Evolutionary conservation across 768 basidiomycete genomes (phyloP).

Genomic region (Lentinula guzmanii): DNA sequence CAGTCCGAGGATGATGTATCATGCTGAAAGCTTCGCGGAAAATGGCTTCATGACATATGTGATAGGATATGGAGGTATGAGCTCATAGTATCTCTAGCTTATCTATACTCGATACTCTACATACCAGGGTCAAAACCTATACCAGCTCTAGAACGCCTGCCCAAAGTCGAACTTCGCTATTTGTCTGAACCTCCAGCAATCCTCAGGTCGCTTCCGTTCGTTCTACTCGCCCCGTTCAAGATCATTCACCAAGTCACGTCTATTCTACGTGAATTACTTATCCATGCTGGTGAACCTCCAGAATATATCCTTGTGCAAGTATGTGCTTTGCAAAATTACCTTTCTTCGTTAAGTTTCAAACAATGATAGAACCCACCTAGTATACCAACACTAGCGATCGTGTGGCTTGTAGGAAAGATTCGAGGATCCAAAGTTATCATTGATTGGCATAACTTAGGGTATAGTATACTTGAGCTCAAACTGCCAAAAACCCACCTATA

Average conservation of each 20-base stretch:
- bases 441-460: conserved; percentile 99
- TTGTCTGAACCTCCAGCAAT: conserved; percentile 57
- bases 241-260: conserved; percentile 61
- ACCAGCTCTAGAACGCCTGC: conserved; percentile 61
- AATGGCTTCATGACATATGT: conserved; percentile 72
- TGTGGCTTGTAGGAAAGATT: conserved; percentile 63
- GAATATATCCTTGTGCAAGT: conserved; percentile 91
- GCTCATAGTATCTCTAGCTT: background rate
- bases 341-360: background rate
- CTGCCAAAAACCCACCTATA: conserved; percentile 64
- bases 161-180: conserved; percentile 60
- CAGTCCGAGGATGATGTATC: conserved; percentile 98
- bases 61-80: conserved; percentile 80
- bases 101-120: background rate
- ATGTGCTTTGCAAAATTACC: conserved; percentile 15
- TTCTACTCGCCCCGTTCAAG: conserved; percentile 77
- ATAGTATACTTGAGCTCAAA: conserved; percentile 83
- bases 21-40: conserved; percentile 87
- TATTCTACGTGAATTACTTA: conserved; percentile 57
- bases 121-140: conserved; percentile 69
- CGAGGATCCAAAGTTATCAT: conserved; percentile 86
- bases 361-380: conserved; percentile 83
- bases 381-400: conserved; percentile 87
- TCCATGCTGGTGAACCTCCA: conserved; percentile 58
- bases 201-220: conserved; percentile 52